Evolutionary conservation across 306 rosid genomes (phyloP).

Genomic region (Gleditsia sinensis): DNA sequence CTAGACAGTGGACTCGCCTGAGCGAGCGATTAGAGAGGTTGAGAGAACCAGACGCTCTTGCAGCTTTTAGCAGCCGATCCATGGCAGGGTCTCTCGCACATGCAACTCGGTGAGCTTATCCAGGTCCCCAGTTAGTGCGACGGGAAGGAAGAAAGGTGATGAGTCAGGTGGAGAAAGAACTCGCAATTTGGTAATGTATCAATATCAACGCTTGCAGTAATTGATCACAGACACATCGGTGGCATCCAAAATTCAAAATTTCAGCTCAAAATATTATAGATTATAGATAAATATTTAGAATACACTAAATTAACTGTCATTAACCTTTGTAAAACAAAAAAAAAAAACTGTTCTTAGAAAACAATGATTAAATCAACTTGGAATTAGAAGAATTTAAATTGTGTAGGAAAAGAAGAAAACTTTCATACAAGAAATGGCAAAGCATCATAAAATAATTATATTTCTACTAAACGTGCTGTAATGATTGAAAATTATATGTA

Average conservation of each 20-base stretch:
- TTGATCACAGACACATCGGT: background rate
- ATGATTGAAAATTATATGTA: too few species aligned
- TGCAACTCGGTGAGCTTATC: background rate
- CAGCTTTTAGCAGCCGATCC: conserved; percentile 89
- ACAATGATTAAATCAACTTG: too few species aligned
- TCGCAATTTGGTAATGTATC: background rate
- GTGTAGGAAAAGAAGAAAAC: too few species aligned
- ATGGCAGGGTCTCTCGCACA: conserved; percentile 25
- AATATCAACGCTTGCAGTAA: background rate
- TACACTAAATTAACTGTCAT: too few species aligned
- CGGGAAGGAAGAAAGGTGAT: background rate
- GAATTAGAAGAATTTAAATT: too few species aligned
- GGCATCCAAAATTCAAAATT: background rate
- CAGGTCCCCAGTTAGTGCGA: conserved; percentile 34
- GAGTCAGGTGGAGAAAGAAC: background rate
- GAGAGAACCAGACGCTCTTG: conserved; percentile 90
- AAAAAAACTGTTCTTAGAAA: too few species aligned
- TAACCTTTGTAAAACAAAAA: too few species aligned
- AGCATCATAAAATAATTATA: too few species aligned
- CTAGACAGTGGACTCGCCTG: conserved; percentile 39
- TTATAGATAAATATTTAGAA: too few species aligned
- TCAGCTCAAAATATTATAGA: background rate
- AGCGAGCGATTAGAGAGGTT: conserved; percentile 95
- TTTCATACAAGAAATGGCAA: too few species aligned
- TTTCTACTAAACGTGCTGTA: too few species aligned